Evolutionary conservation across 441 rosid species (phyloP).

Genomic region (Dalechampia spathulata): DNA sequence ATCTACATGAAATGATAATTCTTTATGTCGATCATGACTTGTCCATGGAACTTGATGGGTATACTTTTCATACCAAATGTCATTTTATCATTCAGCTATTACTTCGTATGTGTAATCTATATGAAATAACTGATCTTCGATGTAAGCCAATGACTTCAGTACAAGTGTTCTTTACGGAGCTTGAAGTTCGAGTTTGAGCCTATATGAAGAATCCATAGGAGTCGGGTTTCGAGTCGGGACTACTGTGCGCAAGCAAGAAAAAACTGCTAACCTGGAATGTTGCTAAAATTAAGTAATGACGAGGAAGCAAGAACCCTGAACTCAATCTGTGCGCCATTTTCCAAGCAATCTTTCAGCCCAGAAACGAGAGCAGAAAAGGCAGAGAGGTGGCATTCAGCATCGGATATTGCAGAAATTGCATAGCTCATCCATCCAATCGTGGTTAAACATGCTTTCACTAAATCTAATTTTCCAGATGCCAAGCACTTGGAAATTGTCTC

Average conservation of each 20-base stretch:
- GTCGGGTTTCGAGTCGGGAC: no score
- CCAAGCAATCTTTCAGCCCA: slow-evolving; percentile 35
- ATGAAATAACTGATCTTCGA: no score
- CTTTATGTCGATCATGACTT: no score
- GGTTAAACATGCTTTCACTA: slow-evolving; percentile 32
- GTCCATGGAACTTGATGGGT: no score
- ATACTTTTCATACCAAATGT: no score
- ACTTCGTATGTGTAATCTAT: no score
- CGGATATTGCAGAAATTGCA: slow-evolving; percentile 31
- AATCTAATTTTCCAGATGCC: slow-evolving; percentile 24
- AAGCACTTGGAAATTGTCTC: slow-evolving; percentile 39
- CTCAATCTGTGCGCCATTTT: slow-evolving; percentile 27
- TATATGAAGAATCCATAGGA: no score
- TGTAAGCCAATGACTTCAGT: no score
- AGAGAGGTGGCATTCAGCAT: slow-evolving; percentile 28
- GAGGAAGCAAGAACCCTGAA: slow-evolving; percentile 48
- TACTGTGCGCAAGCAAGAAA: not conserved
- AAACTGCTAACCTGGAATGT: slow-evolving; percentile 39
- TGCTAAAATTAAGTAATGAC: slow-evolving; percentile 43
- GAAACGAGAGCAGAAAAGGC: slow-evolving; percentile 37
- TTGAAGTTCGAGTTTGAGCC: no score
- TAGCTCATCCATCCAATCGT: slow-evolving; percentile 45
- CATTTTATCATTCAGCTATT: no score
- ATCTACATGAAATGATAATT: no score
- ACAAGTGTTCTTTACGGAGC: no score